phyloP scores from a whole-genome alignment of 306 rosid species.

The Fagus sylvatica region DNA sequence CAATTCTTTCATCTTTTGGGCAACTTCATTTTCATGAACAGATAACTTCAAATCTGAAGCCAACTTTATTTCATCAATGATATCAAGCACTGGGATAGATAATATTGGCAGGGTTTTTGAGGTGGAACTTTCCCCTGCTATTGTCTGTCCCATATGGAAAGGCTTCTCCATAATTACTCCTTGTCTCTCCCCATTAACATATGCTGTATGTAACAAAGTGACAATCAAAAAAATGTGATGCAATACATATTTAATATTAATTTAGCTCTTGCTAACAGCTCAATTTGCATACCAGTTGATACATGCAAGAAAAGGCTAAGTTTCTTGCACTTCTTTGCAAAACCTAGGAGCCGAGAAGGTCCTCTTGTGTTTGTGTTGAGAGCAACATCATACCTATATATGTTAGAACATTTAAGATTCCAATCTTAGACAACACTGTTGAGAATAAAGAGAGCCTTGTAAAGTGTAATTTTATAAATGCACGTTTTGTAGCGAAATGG shows the following conservation, averaged over 20 bases:
- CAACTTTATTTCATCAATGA: conserved; percentile 39
- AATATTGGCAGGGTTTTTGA: conserved; percentile 13
- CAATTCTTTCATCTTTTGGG: conserved; percentile 56
- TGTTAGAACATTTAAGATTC: no score
- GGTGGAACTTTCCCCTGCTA: conserved; percentile 27
- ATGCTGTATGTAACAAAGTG: conserved; percentile 31
- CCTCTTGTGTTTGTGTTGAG: conserved; percentile 51
- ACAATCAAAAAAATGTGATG: no score
- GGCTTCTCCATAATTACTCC: conserved; percentile 52
- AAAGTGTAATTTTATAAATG: no score
- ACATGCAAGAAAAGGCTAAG: conserved; percentile 54
- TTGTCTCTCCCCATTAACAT: conserved; percentile 53
- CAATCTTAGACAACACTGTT: no score
- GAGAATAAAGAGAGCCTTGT: no score
- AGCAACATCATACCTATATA: conserved; percentile 50
- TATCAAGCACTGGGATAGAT: conserved; percentile 18
- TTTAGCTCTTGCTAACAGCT: no score
- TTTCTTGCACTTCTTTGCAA: conserved; percentile 51
- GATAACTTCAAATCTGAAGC: conserved; percentile 27
- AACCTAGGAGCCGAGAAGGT: conserved; percentile 44
- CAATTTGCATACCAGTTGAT: conserved; percentile 41
- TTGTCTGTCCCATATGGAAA: conserved; percentile 38
- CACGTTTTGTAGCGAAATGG: no score
- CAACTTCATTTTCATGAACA: conserved; percentile 15
- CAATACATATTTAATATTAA: no score